phyloP scores from a whole-genome alignment of 805 yeast genomes.

The Nakazawaea holstii region DNA sequence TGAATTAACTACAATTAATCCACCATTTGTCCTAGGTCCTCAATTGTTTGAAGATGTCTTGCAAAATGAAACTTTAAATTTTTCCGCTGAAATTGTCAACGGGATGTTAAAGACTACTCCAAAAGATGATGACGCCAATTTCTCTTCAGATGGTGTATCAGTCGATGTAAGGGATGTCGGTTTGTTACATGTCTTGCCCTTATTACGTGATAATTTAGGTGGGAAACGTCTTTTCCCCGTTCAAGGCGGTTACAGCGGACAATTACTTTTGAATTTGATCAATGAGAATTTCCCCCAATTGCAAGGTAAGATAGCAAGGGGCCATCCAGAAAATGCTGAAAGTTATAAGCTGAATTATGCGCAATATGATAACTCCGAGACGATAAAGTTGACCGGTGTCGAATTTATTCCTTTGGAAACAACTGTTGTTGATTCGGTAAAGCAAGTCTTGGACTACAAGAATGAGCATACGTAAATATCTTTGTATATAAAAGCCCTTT shows the following conservation, averaged over 20 bases:
- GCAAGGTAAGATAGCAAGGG: conserved; percentile 39
- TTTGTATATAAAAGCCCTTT: too few species aligned
- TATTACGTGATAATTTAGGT: conserved; percentile 17
- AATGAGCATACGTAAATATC: too few species aligned
- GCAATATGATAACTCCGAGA: conserved; percentile 12
- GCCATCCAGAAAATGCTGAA: conserved; percentile 24
- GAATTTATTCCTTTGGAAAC: conserved; percentile 32
- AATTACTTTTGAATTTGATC: conserved; percentile 23
- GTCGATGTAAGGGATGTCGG: conserved; percentile 45
- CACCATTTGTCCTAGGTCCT: conserved; percentile 47
- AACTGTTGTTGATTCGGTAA: conserved; percentile 35
- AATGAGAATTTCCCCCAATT: conserved; percentile 36
- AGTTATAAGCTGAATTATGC: too few species aligned
- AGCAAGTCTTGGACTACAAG: conserved; percentile 24
- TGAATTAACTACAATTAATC: conserved; percentile 33
- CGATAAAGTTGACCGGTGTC: conserved; percentile 28
- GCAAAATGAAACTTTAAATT: conserved; percentile 26
- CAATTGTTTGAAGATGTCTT: conserved; percentile 34
- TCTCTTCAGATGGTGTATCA: background rate
- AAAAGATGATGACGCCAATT: conserved; percentile 13
- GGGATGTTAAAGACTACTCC: conserved; percentile 17
- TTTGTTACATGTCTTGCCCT: conserved; percentile 28
- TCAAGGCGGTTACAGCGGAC: conserved; percentile 19
- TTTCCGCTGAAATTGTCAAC: conserved; percentile 29
- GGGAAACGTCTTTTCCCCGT: conserved; percentile 27